These are phyloP conservation scores for Pseudogymnoascus sp. DNA, from an alignment of 2,329 filamentous ascomycete genomes.

Conservation along the genomic window DNA sequence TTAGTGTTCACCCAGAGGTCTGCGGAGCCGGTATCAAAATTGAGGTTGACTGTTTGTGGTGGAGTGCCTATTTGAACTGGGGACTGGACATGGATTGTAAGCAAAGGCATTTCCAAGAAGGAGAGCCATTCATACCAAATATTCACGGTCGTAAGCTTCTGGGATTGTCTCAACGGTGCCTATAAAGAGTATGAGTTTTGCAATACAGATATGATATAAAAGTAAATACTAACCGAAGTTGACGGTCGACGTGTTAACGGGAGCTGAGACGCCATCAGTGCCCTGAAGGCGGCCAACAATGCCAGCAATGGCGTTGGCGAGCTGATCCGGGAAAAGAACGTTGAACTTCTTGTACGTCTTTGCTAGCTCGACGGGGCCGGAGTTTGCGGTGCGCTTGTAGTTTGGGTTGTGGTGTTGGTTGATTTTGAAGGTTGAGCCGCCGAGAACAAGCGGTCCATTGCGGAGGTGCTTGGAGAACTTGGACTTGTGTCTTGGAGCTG, in stretches of 20 bases:
- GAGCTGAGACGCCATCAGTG: constrained; percentile 12
- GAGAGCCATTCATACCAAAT: neutral
- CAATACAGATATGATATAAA: neutral
- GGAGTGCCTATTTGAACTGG: constrained; percentile 19
- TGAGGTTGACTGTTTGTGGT: constrained; percentile 17
- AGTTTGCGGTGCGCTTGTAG: constrained; percentile 26
- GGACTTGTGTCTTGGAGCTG: neutral
- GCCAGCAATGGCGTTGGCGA: constrained; percentile 15
- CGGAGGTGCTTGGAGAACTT: neutral
- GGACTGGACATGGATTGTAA: constrained; percentile 8
- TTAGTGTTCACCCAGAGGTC: constrained; percentile 25
- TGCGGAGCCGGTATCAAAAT: constrained; percentile 22
- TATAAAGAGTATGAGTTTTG: neutral
- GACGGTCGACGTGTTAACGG: neutral
- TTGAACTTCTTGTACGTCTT: constrained; percentile 30
- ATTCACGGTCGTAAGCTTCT: constrained; percentile 8
- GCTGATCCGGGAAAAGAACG: constrained; percentile 25
- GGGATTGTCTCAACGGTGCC: constrained; percentile 9
- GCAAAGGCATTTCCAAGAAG: neutral
- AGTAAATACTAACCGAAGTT: constrained; percentile 3
- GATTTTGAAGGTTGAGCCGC: constrained; percentile 9
- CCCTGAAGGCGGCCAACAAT: constrained; percentile 3
- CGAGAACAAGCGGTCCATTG: neutral
- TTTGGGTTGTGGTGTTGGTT: constrained; percentile 22
- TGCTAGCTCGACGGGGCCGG: constrained; percentile 21